Base-by-base conservation (phyloP, 768 basidiomycete species). In the Fomitopsis serialis region DNA sequence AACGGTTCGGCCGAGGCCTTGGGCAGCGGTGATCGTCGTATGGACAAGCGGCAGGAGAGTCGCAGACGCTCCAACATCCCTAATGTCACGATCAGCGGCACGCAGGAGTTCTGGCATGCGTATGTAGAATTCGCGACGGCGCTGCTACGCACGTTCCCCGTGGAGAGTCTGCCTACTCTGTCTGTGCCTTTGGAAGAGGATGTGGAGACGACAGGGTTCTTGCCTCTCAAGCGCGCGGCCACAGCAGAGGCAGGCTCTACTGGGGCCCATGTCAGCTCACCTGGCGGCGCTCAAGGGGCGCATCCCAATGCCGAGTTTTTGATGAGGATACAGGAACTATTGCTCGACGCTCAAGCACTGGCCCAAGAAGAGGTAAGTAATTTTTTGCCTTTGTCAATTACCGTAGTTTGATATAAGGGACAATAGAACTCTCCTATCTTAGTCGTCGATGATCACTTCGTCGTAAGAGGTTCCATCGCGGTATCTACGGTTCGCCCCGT, bases 291-390 rank as follows among this genome's bases (percentile, higher is more conserved):
- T 32, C 29, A 35, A 34, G 80, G 66, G 27, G 80, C 81, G 1
- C 87, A 98, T 71, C 97, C 97, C 8, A 98, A 99, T 61, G 94
- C 90, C 54, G 93, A 96, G 73, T 90, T 95, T 61, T 71, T 99
- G 42, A 95, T 98, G 92, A 78, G 97, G 58, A 89, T 99, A 54
- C 77, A 81, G 44, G 96, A 97, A 69, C 72, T 97, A 40, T 73
- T 94, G 45, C 70, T 77, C 13, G 92, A 97, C 63, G 87, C 86
- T 1, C 76, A 71, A 57, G 67, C 72, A 5, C 66, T 96, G 22
- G 78, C 78, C 23, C 74, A 76, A 52, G 69, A 78, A 52, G 77
- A 84, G 74, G 89, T 89, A 56, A 53, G 74, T 68, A 5, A 13
- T 10, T 6, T 36, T 61, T 6, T 27, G 27, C 37, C 29, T 6